Conservation (phyloP, 208 protist genomes). For the Porcisia hertigi region DNA sequence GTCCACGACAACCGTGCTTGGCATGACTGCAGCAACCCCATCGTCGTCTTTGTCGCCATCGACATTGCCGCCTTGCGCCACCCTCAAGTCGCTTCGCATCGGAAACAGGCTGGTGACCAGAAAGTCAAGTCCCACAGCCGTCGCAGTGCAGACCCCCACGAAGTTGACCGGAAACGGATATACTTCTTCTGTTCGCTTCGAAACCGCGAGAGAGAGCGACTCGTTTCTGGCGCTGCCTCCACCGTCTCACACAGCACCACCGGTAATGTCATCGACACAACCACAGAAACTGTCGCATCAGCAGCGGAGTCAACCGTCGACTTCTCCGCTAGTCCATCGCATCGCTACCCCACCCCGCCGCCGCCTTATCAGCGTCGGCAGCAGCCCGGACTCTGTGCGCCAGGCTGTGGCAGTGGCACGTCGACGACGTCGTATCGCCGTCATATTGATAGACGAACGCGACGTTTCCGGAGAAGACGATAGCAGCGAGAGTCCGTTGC, state of each 20-base stretch:
- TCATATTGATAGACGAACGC: conserved; percentile 31
- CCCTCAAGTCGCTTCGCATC: background rate
- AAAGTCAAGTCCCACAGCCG: background rate
- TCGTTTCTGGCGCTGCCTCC: conserved; percentile 14
- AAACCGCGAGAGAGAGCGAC: background rate
- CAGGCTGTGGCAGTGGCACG: conserved; percentile 30
- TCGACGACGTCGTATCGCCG: conserved; percentile 19
- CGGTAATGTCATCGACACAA: conserved; percentile 1
- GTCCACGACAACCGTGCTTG: background rate
- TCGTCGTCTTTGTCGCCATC: conserved; percentile 2
- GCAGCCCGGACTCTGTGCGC: conserved; percentile 12
- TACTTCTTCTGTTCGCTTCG: background rate
- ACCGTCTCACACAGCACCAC: conserved; percentile 1
- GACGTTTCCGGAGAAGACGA: conserved; percentile 1
- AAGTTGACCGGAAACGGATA: conserved; percentile 3
- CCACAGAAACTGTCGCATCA: conserved; percentile 2
- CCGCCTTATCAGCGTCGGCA: conserved; percentile 25
- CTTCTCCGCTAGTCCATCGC: background rate
- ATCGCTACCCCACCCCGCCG: conserved; percentile 11
- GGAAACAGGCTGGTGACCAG: background rate
- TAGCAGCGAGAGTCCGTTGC: background rate
- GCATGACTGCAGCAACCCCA: background rate
- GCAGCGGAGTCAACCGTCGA: background rate
- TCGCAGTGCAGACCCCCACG: background rate
- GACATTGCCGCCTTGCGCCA: conserved; percentile 2